Evolutionary conservation across 1,139 yeast genomes (phyloP).

Genomic region (Zygosaccharomyces sapae): DNA sequence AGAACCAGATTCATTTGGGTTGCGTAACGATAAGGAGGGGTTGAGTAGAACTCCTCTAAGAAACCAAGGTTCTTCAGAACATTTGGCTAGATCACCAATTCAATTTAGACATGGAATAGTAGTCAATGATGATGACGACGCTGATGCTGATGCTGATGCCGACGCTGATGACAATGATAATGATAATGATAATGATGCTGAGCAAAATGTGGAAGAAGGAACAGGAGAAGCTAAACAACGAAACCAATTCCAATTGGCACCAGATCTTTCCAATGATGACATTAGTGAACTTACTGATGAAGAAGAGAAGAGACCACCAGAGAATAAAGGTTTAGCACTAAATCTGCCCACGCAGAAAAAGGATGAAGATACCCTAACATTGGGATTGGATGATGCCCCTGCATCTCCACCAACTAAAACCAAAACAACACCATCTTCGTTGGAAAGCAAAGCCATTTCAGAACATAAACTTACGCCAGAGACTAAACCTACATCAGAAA

Average conservation of each 20-base stretch:
- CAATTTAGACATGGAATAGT: constrained; percentile 16
- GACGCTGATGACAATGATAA: background rate
- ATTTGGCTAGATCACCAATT: constrained; percentile 15
- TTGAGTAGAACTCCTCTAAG: constrained; percentile 47
- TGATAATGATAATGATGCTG: background rate
- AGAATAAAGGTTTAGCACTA: constrained; percentile 11
- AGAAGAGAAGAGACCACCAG: constrained; percentile 1
- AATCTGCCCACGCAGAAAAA: constrained; percentile 9
- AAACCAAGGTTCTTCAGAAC: constrained; percentile 61
- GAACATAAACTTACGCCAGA: too few relatives aligned
- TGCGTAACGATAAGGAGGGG: background rate
- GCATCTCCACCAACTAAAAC: background rate
- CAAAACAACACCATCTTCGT: background rate
- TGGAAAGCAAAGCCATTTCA: background rate
- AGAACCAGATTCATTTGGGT: constrained; percentile 9
- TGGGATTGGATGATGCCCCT: constrained; percentile 9
- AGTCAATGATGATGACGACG: constrained; percentile 7
- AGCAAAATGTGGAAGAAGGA: background rate
- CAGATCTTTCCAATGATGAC: background rate
- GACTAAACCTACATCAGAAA: too few relatives aligned
- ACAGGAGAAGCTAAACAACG: background rate
- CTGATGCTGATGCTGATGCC: background rate
- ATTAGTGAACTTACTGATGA: constrained; percentile 2
- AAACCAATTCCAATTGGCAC: background rate
- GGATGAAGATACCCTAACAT: constrained; percentile 14